Evolutionary conservation across 345 rosid genomes (phyloP).

Genomic region (Arabidopsis arenosa): DNA sequence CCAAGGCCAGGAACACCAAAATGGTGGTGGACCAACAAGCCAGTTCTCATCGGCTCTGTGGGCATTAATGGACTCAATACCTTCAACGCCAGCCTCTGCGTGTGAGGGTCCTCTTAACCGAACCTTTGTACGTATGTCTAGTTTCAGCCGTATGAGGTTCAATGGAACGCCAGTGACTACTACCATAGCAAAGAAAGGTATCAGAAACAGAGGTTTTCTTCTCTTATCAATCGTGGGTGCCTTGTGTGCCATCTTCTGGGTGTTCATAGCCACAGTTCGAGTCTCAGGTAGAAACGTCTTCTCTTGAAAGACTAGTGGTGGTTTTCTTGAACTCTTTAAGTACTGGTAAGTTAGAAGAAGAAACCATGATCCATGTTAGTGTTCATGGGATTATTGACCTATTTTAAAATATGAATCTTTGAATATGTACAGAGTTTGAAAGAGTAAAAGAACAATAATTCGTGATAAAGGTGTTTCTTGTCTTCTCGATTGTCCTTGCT

Average conservation of each 20-base stretch:
- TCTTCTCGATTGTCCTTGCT: neutral
- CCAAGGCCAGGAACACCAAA: constrained; percentile 34
- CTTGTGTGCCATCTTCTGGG: constrained; percentile 72
- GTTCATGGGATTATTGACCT: constrained; percentile 29
- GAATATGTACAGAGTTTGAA: constrained; percentile 38
- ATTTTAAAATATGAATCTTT: constrained; percentile 34
- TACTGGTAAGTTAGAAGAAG: constrained; percentile 23
- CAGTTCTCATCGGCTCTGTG: constrained; percentile 73
- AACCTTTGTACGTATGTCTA: constrained; percentile 85
- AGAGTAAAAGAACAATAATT: neutral
- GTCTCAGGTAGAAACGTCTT: constrained; percentile 45
- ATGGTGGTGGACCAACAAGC: constrained; percentile 45
- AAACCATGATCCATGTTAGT: constrained; percentile 4
- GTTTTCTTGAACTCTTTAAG: constrained; percentile 19
- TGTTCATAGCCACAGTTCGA: constrained; percentile 57
- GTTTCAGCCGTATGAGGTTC: constrained; percentile 73
- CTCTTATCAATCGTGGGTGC: constrained; percentile 68
- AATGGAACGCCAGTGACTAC: constrained; percentile 42
- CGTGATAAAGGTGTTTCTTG: neutral
- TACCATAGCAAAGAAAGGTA: constrained; percentile 47
- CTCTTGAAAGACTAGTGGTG: constrained; percentile 28
- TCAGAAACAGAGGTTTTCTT: constrained; percentile 55
- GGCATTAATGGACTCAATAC: constrained; percentile 88
- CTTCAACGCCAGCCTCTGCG: constrained; percentile 88
- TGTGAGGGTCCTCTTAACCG: constrained; percentile 75